These are phyloP conservation scores for Hanseniaspora occidentalis DNA, from an alignment of 805 yeast species.

Conservation along the genomic window DNA sequence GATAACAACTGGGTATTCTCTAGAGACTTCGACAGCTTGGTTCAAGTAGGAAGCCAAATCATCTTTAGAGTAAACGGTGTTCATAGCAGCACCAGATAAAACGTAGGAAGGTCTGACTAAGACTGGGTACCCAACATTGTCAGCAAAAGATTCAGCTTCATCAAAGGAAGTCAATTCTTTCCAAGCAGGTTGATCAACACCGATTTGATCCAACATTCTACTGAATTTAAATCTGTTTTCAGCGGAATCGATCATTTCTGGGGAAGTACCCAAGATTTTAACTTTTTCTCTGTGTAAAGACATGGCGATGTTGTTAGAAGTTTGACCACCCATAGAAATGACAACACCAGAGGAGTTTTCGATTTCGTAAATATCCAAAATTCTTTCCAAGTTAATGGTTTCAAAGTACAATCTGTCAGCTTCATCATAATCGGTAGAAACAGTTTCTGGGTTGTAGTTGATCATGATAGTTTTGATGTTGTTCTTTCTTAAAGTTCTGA, in stretches of 20 bases:
- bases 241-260: slow-evolving; percentile 90
- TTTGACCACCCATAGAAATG: slow-evolving; percentile 95
- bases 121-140: slow-evolving; percentile 84
- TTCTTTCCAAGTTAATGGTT: slow-evolving; percentile 90
- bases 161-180: slow-evolving; percentile 79
- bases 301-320: slow-evolving; percentile 94
- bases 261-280: slow-evolving; percentile 84
- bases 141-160: slow-evolving; percentile 79
- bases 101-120: slow-evolving; percentile 96
- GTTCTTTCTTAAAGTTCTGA: slow-evolving; percentile 77
- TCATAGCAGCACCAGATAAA: slow-evolving; percentile 97
- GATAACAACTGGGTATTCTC: slow-evolving; percentile 95
- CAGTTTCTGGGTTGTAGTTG: slow-evolving; percentile 97
- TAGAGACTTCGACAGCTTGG: slow-evolving; percentile 83
- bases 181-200: slow-evolving; percentile 96
- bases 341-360: slow-evolving; percentile 85
- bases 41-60: slow-evolving; percentile 76
- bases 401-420: slow-evolving; percentile 95
- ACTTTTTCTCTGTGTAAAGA: slow-evolving; percentile 71
- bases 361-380: slow-evolving; percentile 90
- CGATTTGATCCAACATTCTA: slow-evolving; percentile 81
- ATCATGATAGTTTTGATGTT: slow-evolving; percentile 92
- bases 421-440: slow-evolving; percentile 95
- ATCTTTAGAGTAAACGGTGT: slow-evolving; percentile 66
- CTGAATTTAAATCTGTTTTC: slow-evolving; percentile 98